These are phyloP conservation scores for Boletellus sp. DNA, from an alignment of 1,284 basidiomycete species.

Conservation along the genomic window DNA sequence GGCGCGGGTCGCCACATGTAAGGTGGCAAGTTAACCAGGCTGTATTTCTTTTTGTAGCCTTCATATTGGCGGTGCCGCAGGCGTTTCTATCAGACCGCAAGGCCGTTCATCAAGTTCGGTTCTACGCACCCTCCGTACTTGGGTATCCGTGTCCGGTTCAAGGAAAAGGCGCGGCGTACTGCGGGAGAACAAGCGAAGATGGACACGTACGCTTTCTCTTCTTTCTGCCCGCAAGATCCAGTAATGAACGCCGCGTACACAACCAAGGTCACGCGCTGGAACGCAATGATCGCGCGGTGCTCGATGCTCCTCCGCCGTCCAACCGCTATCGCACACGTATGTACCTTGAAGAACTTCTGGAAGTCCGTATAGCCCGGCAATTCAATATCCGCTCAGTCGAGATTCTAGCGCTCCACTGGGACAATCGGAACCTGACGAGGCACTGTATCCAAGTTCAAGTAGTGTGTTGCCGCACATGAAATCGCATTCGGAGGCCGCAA, in stretches of 20 bases:
- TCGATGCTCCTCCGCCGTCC: constrained; percentile 17
- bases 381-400: constrained; percentile 35
- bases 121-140: constrained; percentile 16
- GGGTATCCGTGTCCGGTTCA: constrained; percentile 4
- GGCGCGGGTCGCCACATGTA: constrained; percentile 13
- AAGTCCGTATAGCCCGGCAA: constrained; percentile 30
- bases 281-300: constrained; percentile 19
- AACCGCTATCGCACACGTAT: constrained; percentile 17
- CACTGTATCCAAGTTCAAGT: constrained; percentile 17
- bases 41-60: constrained; percentile 6
- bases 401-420: constrained; percentile 24
- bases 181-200: constrained; percentile 19
- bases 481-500: constrained; percentile 2
- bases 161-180: constrained; percentile 15
- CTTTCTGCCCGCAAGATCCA: constrained; percentile 11
- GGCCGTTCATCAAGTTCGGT: constrained; percentile 6
- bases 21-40: neutral
- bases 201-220: constrained; percentile 5
- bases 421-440: constrained; percentile 6
- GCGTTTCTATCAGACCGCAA: constrained; percentile 9
- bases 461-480: constrained; percentile 9
- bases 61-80: constrained; percentile 11
- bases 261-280: constrained; percentile 11
- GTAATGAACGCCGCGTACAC: constrained; percentile 22
- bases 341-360: constrained; percentile 24